Percentiles rank a stretch among this genome's conserved stretches.
Conservation (phyloP, 73 alveolate genomes). For the Durusdinium trenchii region DNA sequence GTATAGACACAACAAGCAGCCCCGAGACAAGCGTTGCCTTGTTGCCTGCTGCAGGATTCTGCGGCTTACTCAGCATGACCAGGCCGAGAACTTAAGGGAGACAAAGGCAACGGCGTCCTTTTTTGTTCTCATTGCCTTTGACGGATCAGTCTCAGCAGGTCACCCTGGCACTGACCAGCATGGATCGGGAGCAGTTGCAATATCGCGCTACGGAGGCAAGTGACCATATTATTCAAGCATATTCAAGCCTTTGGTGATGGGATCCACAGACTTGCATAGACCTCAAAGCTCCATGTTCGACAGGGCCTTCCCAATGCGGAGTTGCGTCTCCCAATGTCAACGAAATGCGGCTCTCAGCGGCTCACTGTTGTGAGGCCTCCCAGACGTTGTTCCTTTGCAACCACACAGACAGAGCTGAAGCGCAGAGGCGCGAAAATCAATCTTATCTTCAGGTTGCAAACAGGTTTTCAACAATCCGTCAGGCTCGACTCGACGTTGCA, state of each 20-base stretch:
- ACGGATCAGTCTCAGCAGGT: slow-evolving; percentile 27
- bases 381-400: slow-evolving; percentile 34
- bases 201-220: slow-evolving; percentile 53
- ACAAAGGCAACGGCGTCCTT: not conserved
- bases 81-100: not conserved
- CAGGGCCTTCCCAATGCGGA: not conserved
- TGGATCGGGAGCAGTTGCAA: slow-evolving; percentile 78
- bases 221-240: not conserved
- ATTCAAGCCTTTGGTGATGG: not conserved
- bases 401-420: slow-evolving; percentile 6
- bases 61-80: slow-evolving; percentile 74
- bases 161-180: slow-evolving; percentile 25
- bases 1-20: too few species aligned
- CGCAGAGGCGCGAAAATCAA: too few species aligned
- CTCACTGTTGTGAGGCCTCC: slow-evolving; percentile 29
- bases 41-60: slow-evolving; percentile 42
- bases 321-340: not conserved
- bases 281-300: too few species aligned
- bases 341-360: not conserved
- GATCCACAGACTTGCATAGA: too few species aligned
- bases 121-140: not conserved
- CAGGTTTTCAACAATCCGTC: too few species aligned
- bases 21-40: not conserved
- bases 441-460: too few species aligned
- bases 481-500: too few species aligned